These are phyloP conservation scores for Kodamaea kakaduensis DNA, from an alignment of 805 yeast species.

Conservation along the genomic window DNA sequence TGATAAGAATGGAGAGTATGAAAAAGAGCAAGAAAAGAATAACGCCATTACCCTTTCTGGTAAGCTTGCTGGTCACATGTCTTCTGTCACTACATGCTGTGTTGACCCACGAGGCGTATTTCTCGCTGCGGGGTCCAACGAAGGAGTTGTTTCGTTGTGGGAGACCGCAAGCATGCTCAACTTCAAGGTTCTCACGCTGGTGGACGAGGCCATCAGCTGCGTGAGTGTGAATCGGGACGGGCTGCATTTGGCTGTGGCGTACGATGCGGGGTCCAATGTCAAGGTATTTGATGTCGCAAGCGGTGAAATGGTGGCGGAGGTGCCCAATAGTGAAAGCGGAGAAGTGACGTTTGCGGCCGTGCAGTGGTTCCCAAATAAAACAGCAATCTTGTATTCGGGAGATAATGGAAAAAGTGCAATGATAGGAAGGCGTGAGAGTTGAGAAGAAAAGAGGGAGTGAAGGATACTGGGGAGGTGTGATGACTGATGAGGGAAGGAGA, in stretches of 20 bases:
- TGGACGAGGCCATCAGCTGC: constrained; percentile 42
- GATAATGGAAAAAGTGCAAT: constrained; percentile 30
- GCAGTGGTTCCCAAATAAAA: constrained; percentile 34
- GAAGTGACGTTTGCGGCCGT: constrained; percentile 24
- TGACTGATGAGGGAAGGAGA: not conserved
- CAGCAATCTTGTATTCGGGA: constrained; percentile 27
- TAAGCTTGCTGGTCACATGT: constrained; percentile 42
- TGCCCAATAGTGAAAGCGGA: constrained; percentile 27
- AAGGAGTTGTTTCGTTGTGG: constrained; percentile 55
- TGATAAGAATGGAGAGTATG: not conserved
- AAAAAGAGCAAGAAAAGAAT: not conserved
- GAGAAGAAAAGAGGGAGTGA: too few relatives aligned
- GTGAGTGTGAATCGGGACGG: constrained; percentile 46
- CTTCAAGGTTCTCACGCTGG: constrained; percentile 31
- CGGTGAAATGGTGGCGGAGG: constrained; percentile 27
- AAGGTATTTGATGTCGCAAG: constrained; percentile 35
- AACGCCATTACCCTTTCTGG: constrained; percentile 1
- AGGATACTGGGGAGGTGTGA: too few relatives aligned
- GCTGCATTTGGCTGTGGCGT: constrained; percentile 40
- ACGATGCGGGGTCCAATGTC: constrained; percentile 39
- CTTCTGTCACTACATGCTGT: constrained; percentile 43
- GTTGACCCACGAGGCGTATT: constrained; percentile 52
- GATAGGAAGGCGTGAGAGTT: constrained; percentile 15
- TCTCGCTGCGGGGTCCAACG: constrained; percentile 53
- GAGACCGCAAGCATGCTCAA: constrained; percentile 34